phyloP scores from a whole-genome alignment of 2,329 filamentous ascomycete genomes.

The Corynespora cassiicola region DNA sequence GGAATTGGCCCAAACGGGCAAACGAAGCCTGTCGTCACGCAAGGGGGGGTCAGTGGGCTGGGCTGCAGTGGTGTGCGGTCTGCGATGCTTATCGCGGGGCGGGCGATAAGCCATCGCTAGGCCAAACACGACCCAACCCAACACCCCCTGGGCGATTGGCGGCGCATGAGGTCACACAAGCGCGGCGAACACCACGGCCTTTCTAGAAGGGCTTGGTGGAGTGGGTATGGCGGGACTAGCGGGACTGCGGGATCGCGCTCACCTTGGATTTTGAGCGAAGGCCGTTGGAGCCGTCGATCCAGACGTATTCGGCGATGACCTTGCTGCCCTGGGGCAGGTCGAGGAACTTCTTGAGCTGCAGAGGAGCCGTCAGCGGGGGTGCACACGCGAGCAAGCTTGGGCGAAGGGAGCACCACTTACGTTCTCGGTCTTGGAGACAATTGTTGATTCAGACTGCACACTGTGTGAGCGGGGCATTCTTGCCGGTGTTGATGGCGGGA shows the following conservation, averaged over 20 bases:
- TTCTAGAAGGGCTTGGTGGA: no score
- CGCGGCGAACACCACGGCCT: constrained; percentile 14
- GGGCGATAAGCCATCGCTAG: constrained; percentile 35
- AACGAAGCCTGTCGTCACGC: constrained; percentile 12
- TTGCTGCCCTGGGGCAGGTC: constrained; percentile 86
- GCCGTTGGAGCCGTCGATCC: constrained; percentile 85
- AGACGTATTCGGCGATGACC: constrained; percentile 95
- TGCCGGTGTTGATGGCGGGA: neutral
- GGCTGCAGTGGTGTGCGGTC: no score
- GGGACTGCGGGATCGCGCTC: constrained; percentile 50
- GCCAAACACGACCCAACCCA: constrained; percentile 13
- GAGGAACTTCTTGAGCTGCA: constrained; percentile 89
- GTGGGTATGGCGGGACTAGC: constrained; percentile 14
- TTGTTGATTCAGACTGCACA: constrained; percentile 46
- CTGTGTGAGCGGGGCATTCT: constrained; percentile 17
- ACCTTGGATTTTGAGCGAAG: constrained; percentile 96
- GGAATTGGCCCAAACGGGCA: neutral
- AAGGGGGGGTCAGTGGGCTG: constrained; percentile 14
- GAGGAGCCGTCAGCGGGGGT: constrained; percentile 26
- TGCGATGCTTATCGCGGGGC: constrained; percentile 42
- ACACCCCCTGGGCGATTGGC: constrained; percentile 22
- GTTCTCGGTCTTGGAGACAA: constrained; percentile 56
- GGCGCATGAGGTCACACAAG: constrained; percentile 26
- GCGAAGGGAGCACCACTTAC: constrained; percentile 52
- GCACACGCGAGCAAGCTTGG: constrained; percentile 22